These are phyloP conservation scores for Ganoderma multipileum DNA, from an alignment of 1,284 basidiomycete species.

Conservation along the genomic window DNA sequence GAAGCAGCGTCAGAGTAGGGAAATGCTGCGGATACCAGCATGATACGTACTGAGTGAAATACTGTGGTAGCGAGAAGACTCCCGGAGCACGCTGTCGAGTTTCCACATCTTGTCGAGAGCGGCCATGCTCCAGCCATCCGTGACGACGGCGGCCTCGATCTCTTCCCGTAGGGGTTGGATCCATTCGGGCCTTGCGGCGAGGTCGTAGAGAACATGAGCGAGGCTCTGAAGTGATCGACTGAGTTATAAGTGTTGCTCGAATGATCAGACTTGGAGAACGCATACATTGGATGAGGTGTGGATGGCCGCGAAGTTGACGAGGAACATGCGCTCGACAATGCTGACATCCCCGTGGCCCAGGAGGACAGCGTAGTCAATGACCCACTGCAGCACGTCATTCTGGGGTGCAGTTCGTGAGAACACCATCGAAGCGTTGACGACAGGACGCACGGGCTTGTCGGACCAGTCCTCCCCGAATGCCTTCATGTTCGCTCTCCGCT, in stretches of 20 bases:
- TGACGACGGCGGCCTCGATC: slow-evolving; percentile 43
- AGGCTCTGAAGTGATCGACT: slow-evolving; percentile 39
- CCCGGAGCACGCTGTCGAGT: slow-evolving; percentile 61
- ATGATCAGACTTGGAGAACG: background rate
- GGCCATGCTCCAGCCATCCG: slow-evolving; percentile 54
- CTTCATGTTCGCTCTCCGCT: slow-evolving; percentile 24
- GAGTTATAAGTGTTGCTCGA: background rate
- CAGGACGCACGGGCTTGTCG: slow-evolving; percentile 35
- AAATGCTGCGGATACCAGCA: too few relatives aligned
- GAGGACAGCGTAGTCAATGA: slow-evolving; percentile 34
- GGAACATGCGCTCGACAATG: slow-evolving; percentile 36
- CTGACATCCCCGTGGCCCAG: slow-evolving; percentile 16
- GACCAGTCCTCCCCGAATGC: slow-evolving; percentile 31
- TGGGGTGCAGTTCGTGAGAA: slow-evolving; percentile 5
- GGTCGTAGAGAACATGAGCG: slow-evolving; percentile 46
- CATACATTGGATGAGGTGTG: slow-evolving; percentile 42
- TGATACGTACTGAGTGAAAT: slow-evolving; percentile 30
- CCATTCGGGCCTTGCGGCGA: slow-evolving; percentile 50
- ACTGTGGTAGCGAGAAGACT: slow-evolving; percentile 49
- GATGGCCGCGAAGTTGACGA: slow-evolving; percentile 42
- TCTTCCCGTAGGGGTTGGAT: slow-evolving; percentile 52
- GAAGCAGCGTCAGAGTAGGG: too few relatives aligned
- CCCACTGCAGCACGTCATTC: slow-evolving; percentile 39
- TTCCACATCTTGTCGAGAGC: slow-evolving; percentile 53
- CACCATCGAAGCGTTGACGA: background rate